Evolutionary conservation across 345 rosid genomes (phyloP), one percentile per base, ranked within the genome.

Genomic region (Aquilaria sinensis): DNA sequence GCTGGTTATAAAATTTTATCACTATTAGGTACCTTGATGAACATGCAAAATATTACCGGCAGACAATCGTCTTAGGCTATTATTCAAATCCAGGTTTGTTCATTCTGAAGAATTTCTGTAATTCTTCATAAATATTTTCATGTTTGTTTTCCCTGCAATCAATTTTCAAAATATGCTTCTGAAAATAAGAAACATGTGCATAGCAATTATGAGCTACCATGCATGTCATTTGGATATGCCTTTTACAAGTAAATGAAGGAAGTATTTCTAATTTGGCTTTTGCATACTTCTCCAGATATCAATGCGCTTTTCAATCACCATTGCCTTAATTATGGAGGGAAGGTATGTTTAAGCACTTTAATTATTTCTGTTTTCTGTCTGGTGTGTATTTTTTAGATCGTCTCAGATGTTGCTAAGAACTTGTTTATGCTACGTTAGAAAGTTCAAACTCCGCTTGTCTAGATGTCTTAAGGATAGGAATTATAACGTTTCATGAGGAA

Each of bases 21-120:
- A 68, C 56, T 34, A 79, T 67, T 64, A 92, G 98, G 93, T 87
- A 89, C 78, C 75, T 87, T 78, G 96, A 92, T 75, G 96, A 85
- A 56, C 66, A 78, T 74, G 91, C 97, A 11, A 78, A 63, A 70
- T 85, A 82, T 68, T 92, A 78, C 62, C 85, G 97, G 37, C 97
- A 92, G 74, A 77, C 96, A 47, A 86, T 92, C 62, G 41, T 87
- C 65, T 75, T 89, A 73, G 78, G 97, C 67, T 77, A 83, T 77
- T 89, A 84, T 81, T 72, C 70, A 65, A 92, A 86, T 68, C 93
- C 96, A 71, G 98, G 98, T 92, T 31, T 58, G 16, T 37, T 62
- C 51, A 56, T 16, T 7, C 47, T 47, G 61, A 65, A 56, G 31
- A 23, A 41, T 52, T 47, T 57, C 37, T 16, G 37, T 62, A 23